Evolutionary conservation across 345 rosid genomes (phyloP).

Genomic region (Bruguiera parviflora): DNA sequence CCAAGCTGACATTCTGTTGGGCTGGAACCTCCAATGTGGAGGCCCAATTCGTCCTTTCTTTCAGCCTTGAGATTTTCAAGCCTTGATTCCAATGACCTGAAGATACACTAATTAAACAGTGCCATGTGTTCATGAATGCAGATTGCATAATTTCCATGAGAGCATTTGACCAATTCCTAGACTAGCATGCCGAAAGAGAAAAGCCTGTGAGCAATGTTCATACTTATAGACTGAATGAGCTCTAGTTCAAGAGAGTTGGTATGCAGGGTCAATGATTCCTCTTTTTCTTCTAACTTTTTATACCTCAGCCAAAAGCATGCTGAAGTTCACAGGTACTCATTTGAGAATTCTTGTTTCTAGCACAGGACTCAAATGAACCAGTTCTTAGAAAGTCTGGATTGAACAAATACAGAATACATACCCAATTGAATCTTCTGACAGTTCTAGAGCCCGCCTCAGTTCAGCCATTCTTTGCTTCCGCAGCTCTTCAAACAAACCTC

Average conservation of each 20-base stretch:
- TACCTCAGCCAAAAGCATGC: neutral
- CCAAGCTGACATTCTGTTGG: constrained; percentile 17
- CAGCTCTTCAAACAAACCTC: constrained; percentile 85
- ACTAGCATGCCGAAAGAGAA: neutral
- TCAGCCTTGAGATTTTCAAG: constrained; percentile 68
- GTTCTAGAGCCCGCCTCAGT: constrained; percentile 62
- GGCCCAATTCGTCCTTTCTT: constrained; percentile 27
- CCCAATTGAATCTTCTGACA: constrained; percentile 79
- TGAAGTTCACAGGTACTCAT: neutral
- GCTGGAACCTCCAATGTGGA: too few species aligned
- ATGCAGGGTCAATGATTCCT: neutral
- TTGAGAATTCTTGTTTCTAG: neutral
- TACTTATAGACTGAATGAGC: neutral
- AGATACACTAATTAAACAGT: constrained; percentile 5
- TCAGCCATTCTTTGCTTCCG: constrained; percentile 71
- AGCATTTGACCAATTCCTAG: neutral
- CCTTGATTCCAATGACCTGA: constrained; percentile 72
- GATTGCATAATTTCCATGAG: neutral
- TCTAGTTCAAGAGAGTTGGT: neutral
- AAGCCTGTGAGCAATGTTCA: neutral
- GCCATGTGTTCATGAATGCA: neutral
- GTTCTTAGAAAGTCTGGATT: neutral
- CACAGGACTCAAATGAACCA: too few species aligned
- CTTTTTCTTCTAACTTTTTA: neutral
- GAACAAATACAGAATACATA: constrained; percentile 27